These are phyloP conservation scores for Fraxinus paxiana DNA, from an alignment of 305 asterid species.

Conservation along the genomic window DNA sequence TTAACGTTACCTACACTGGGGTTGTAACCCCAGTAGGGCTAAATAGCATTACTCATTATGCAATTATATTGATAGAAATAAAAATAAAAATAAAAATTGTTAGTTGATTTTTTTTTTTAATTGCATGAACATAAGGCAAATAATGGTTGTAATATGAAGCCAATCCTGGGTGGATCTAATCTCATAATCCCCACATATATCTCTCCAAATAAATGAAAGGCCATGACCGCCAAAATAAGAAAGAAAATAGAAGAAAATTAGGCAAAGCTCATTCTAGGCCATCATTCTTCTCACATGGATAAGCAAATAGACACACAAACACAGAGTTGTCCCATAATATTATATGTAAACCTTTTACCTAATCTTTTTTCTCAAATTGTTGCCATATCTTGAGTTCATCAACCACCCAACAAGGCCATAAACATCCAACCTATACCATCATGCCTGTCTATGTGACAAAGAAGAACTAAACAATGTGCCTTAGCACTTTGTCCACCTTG, in stretches of 20 bases:
- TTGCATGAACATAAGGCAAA: neutral
- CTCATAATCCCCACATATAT: neutral
- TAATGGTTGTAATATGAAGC: neutral
- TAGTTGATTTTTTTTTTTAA: neutral
- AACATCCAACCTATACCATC: neutral
- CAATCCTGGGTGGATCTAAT: neutral
- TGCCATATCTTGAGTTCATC: neutral
- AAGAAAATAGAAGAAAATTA: neutral
- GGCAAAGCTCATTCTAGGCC: neutral
- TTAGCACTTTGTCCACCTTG: neutral
- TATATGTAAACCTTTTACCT: neutral
- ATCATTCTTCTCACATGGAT: constrained; percentile 5
- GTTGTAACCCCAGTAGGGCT: no score
- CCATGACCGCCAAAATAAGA: neutral
- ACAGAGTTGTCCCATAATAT: neutral
- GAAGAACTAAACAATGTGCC: neutral
- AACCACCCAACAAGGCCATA: neutral
- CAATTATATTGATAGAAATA: neutral
- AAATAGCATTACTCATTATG: no score
- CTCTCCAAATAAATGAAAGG: neutral
- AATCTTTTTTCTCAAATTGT: neutral
- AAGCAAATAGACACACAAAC: neutral
- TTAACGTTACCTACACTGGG: no score
- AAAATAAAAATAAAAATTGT: neutral
- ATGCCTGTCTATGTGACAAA: neutral